Evolutionary conservation across 176 grass and related monocot species (phyloP).

Genomic region (Bromus sterilis): DNA sequence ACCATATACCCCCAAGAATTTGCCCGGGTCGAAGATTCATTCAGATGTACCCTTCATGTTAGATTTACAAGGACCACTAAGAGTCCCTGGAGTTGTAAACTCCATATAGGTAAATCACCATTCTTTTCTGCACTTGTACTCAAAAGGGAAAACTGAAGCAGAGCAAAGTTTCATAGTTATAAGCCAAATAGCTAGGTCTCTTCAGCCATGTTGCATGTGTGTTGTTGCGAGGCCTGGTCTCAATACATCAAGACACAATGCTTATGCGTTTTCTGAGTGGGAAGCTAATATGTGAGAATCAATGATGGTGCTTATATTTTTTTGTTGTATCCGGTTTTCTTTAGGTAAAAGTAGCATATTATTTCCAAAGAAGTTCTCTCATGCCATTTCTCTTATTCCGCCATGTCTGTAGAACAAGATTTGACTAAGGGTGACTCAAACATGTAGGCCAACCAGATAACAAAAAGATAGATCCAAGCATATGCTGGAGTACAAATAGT

Average conservation of each 20-base stretch:
- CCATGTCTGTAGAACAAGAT: no score
- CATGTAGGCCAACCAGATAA: not conserved
- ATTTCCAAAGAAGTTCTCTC: no score
- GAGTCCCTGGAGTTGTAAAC: not conserved
- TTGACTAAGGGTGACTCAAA: no score
- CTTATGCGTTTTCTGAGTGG: no score
- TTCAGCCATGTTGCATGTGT: no score
- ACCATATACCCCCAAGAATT: not conserved
- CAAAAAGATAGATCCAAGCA: not conserved
- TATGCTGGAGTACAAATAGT: not conserved
- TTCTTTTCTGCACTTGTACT: not conserved
- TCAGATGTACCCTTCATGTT: not conserved
- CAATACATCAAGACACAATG: no score
- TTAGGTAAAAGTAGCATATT: no score
- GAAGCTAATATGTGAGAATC: no score
- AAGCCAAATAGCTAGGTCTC: no score
- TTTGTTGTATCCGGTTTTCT: no score
- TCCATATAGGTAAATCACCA: not conserved
- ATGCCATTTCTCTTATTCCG: no score
- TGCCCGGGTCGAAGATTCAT: not conserved
- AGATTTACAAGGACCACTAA: constrained; percentile 8
- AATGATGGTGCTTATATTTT: no score
- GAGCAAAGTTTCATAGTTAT: not conserved
- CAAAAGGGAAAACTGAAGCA: not conserved
- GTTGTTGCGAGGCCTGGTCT: not conserved